Conservation (phyloP, 352 stramenopile species). For the Elongisporangium undulatum region DNA sequence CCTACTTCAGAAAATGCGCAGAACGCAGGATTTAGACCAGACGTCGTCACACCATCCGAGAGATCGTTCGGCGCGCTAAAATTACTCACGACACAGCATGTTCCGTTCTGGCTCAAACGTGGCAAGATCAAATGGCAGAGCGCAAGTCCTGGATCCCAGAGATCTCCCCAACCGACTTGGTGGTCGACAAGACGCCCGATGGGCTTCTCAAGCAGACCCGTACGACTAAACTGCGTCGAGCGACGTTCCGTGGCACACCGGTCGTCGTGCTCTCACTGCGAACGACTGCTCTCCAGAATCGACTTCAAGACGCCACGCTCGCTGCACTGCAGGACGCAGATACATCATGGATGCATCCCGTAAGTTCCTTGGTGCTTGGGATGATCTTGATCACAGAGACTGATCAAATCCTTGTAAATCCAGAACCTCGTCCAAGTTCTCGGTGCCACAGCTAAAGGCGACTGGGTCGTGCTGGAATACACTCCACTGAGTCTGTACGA, state of each 20-base stretch:
- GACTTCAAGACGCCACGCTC: constrained; percentile 29
- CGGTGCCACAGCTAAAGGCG: constrained; percentile 18
- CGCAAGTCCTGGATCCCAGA: not conserved
- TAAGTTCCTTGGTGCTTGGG: constrained; percentile 6
- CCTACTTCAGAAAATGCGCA: not conserved
- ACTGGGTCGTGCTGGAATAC: constrained; percentile 39
- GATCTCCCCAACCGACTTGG: constrained; percentile 10
- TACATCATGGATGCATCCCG: constrained; percentile 28
- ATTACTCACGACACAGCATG: not conserved
- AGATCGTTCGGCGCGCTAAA: not conserved
- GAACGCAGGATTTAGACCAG: not conserved
- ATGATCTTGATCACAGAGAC: not conserved
- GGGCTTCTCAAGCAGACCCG: constrained; percentile 23
- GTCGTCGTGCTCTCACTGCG: constrained; percentile 38
- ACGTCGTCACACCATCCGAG: not conserved
- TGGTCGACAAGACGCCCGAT: constrained; percentile 8
- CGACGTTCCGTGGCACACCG: constrained; percentile 11
- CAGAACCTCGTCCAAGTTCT: constrained; percentile 46
- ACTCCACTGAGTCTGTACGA: constrained; percentile 48
- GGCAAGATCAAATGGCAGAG: not conserved
- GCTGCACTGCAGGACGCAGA: constrained; percentile 22
- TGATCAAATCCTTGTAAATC: not conserved
- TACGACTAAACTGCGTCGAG: constrained; percentile 30
- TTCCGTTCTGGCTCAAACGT: not conserved
- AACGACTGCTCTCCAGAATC: constrained; percentile 18